phyloP scores from a whole-genome alignment of 106 monocot genomes.

The Cymbidium sinense region DNA sequence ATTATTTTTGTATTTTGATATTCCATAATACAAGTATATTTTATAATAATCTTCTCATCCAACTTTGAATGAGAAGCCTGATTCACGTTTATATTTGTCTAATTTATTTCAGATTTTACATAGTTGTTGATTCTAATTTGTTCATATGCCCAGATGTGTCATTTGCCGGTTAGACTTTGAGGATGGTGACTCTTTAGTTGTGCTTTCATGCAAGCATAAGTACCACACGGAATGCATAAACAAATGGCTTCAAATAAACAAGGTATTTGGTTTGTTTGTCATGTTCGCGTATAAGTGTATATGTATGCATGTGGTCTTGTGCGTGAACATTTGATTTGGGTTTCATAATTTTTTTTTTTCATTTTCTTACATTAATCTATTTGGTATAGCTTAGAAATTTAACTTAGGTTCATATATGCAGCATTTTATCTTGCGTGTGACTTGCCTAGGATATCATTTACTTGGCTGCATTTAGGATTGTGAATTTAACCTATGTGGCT shows the following conservation, averaged over 20 bases:
- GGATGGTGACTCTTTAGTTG: slow-evolving; percentile 62
- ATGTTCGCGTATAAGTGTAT: not conserved
- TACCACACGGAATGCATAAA: slow-evolving; percentile 89
- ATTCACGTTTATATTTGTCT: not conserved
- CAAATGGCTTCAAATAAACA: slow-evolving; percentile 96
- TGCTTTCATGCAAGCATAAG: slow-evolving; percentile 87
- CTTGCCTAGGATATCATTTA: not conserved
- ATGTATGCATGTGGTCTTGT: not conserved
- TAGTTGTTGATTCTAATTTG: not conserved
- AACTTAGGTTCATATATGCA: not conserved
- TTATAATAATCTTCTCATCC: not conserved
- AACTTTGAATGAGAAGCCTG: not conserved
- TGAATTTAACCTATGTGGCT: not conserved
- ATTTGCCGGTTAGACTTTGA: slow-evolving; percentile 95
- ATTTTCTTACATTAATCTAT: not conserved
- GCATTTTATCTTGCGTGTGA: too few species aligned
- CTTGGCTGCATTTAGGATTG: not conserved
- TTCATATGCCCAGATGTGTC: slow-evolving; percentile 56
- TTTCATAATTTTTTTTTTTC: not conserved
- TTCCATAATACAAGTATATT: not conserved
- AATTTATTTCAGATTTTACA: not conserved
- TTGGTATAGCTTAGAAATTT: not conserved
- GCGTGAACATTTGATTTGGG: not conserved
- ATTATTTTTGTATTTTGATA: not conserved
- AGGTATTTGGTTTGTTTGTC: slow-evolving; percentile 38